A percentile compares a stretch with the other conserved stretches of the same genome.
Evolutionary conservation across 1,284 basidiomycete genomes (phyloP).

Genomic region (Fomitopsis schrenkii): DNA sequence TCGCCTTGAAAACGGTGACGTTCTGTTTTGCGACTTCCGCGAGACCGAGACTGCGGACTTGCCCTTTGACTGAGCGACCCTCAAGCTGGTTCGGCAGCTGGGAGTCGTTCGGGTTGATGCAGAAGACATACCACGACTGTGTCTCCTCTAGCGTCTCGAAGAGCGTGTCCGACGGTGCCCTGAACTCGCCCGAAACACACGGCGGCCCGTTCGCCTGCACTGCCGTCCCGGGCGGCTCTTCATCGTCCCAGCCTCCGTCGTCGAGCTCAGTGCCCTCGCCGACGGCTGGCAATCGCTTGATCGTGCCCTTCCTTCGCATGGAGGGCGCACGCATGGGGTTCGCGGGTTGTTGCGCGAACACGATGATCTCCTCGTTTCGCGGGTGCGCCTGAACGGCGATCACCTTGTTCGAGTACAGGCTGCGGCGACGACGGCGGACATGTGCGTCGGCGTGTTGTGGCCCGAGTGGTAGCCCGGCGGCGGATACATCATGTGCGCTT

Average conservation of each 20-base stretch:
- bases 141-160: conserved; percentile 90
- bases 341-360: conserved; percentile 88
- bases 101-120: conserved; percentile 92
- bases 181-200: conserved; percentile 88
- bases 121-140: conserved; percentile 91
- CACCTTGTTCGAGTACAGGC: conserved; percentile 83
- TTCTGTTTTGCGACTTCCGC: conserved; percentile 74
- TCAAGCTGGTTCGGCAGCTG: conserved; percentile 94
- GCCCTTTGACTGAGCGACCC: conserved; percentile 87
- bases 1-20: conserved; percentile 73
- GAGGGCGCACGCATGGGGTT: conserved; percentile 93
- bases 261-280: conserved; percentile 52
- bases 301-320: conserved; percentile 72
- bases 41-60: conserved; percentile 81
- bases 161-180: conserved; percentile 76
- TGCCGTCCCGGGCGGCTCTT: conserved; percentile 22
- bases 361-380: conserved; percentile 89
- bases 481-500: conserved; percentile 41
- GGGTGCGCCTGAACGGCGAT: conserved; percentile 91
- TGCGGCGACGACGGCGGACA: conserved; percentile 41
- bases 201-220: conserved; percentile 39
- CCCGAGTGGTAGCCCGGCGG: conserved; percentile 74
- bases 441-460: conserved; percentile 59
- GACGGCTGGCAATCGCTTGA: conserved; percentile 59
- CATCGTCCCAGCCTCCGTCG: conserved; percentile 51